These are phyloP conservation scores for Imleria badia DNA, from an alignment of 768 basidiomycete genomes.

Conservation along the genomic window DNA sequence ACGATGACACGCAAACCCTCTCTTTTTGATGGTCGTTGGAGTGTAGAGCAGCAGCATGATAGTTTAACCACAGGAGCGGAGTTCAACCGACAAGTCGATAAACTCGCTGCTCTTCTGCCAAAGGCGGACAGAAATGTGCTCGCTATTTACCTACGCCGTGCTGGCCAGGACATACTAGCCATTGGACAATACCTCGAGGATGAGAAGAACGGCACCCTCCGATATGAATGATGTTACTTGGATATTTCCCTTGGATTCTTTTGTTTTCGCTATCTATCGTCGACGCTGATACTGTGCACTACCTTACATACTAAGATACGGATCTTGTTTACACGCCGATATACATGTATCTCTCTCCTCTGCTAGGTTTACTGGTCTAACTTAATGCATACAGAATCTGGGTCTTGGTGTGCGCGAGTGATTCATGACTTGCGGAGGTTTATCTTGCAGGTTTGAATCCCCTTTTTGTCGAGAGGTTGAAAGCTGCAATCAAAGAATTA, in stretches of 20 bases:
- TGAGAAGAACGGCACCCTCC: constrained; percentile 70
- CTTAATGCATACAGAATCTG: constrained; percentile 10
- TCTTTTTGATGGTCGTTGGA: constrained; percentile 27
- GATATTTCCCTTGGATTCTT: neutral
- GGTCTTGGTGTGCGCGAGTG: neutral
- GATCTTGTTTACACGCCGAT: constrained; percentile 7
- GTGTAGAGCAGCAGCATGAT: constrained; percentile 3
- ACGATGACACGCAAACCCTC: constrained; percentile 30
- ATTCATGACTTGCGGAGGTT: neutral
- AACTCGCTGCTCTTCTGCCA: constrained; percentile 67
- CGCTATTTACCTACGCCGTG: constrained; percentile 67
- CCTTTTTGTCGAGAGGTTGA: constrained; percentile 42
- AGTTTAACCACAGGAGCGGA: constrained; percentile 35
- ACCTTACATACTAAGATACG: constrained; percentile 8
- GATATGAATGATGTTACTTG: constrained; percentile 30
- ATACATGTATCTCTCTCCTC: constrained; percentile 26
- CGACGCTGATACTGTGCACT: constrained; percentile 15
- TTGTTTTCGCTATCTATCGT: constrained; percentile 10
- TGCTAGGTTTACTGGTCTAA: constrained; percentile 16
- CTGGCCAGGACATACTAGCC: constrained; percentile 81
- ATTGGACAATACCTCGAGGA: constrained; percentile 86
- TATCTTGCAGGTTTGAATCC: constrained; percentile 48
- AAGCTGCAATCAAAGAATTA: constrained; percentile 33
- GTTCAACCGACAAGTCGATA: constrained; percentile 69
- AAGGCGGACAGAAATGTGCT: constrained; percentile 68